phyloP scores from a whole-genome alignment of 2,329 filamentous ascomycete genomes.

The Ophiostoma perfectum region DNA sequence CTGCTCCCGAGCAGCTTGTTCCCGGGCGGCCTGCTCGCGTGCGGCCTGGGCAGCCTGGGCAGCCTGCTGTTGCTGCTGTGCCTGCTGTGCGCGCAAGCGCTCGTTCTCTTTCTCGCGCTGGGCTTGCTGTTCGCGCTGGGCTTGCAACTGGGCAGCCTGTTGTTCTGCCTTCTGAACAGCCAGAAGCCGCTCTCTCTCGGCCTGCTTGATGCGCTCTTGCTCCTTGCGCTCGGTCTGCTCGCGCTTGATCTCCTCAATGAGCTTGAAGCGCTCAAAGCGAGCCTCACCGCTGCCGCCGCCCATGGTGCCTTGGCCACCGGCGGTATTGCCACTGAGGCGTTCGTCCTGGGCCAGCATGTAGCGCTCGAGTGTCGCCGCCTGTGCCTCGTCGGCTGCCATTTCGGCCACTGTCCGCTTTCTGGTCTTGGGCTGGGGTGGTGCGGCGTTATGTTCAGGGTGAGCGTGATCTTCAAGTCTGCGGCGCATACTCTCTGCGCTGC shows the following conservation, averaged over 20 bases:
- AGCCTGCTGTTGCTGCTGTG: slow-evolving; percentile 37
- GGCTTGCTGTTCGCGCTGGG: slow-evolving; percentile 39
- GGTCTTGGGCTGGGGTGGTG: slow-evolving; percentile 77
- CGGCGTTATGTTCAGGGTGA: slow-evolving; percentile 70
- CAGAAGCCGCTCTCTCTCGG: slow-evolving; percentile 53
- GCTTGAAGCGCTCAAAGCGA: slow-evolving; percentile 86
- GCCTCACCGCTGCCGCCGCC: slow-evolving; percentile 67
- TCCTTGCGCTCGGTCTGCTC: slow-evolving; percentile 72
- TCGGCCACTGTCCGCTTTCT: slow-evolving; percentile 92
- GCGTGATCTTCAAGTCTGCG: slow-evolving; percentile 64
- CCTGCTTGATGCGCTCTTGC: slow-evolving; percentile 65
- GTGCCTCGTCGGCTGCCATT: slow-evolving; percentile 88
- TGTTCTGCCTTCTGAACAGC: slow-evolving; percentile 35
- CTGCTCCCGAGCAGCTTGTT: slow-evolving; percentile 36
- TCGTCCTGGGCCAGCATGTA: slow-evolving; percentile 94
- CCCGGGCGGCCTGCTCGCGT: slow-evolving; percentile 4
- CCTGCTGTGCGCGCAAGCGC: slow-evolving; percentile 28
- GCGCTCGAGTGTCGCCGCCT: slow-evolving; percentile 80
- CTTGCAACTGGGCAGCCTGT: slow-evolving; percentile 26
- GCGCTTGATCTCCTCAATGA: slow-evolving; percentile 75
- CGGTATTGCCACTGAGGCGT: slow-evolving; percentile 58
- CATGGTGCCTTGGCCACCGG: slow-evolving; percentile 51
- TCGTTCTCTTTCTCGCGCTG: slow-evolving; percentile 34
- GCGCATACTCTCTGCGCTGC: slow-evolving; percentile 62
- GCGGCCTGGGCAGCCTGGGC: slow-evolving; percentile 28